Evolutionary conservation across 148 eudicot genomes (phyloP), one percentile per base, ranked within the genome.

Genomic region (Dianthus caryophyllus): DNA sequence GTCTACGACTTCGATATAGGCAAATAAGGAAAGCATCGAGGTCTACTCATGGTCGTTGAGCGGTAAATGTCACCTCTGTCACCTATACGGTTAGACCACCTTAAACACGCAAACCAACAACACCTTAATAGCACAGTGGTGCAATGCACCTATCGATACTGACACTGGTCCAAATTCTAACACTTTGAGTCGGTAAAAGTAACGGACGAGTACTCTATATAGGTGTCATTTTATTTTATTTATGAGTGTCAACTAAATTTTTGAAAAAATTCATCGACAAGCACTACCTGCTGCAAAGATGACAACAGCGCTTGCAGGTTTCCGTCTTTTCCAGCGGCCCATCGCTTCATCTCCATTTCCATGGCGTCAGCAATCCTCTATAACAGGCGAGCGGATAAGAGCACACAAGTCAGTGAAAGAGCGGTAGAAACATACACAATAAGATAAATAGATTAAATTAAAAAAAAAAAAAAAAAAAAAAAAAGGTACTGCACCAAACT

Each of bases 311-410:
- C 93, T 30, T 88, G 87, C 73, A 92, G 78, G 73, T 92, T 92
- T 36, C 97, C 97, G 78, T 87, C 96, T 79, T 92, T 92, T 52
- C 97, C 91, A 39, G 90, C 86, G 57, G 96, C 88, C 97, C 97
- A 92, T 13, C 79, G 81, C 78, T 84, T 92, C 82, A 92, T 89
- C 65, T 85, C 77, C 48, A 61, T 47, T 22, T 85, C 84, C 80
- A 87, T 56, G 53, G 80, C 70, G 53, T 81, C 96, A 49, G 93
- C 88, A 70, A 89, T 72, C 75, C 90, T 87, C 96, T 92, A 80
- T 62, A 82, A 62, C 66, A 65, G 48, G 39, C 68, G 21, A 18
- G 7, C 43, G 53, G 39, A 24, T 36, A 76, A 16, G 31, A 44
- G 39, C 61, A 54, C 2, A 29, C 9, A 58, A 69, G 54, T 18